Conservation (phyloP, 2,329 filamentous ascomycete species). For the Allantophomopsis lycopodina region DNA sequence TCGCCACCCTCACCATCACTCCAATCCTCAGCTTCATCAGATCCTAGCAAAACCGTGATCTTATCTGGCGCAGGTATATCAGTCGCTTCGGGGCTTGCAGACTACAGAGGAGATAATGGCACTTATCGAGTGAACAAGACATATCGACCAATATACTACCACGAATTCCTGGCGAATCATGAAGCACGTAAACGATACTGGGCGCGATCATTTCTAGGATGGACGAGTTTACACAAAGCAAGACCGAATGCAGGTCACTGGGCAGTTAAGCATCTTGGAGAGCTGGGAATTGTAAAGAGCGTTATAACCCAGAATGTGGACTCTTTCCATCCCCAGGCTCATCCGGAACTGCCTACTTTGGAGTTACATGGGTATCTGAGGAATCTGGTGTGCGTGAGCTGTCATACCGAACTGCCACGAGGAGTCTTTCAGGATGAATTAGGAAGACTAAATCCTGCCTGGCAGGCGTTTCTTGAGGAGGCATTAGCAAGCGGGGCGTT, state of each 20-base stretch:
- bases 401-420: slow-evolving; percentile 57
- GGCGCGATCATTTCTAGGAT: slow-evolving; percentile 88
- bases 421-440: slow-evolving; percentile 64
- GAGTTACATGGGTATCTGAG: slow-evolving; percentile 89
- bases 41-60: slow-evolving; percentile 37
- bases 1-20: slow-evolving; percentile 37
- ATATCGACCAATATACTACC: slow-evolving; percentile 84
- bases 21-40: slow-evolving; percentile 22
- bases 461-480: slow-evolving; percentile 63
- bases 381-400: slow-evolving; percentile 68
- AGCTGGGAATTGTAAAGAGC: slow-evolving; percentile 56
- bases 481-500: slow-evolving; percentile 64
- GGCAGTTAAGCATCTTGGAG: slow-evolving; percentile 59
- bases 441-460: slow-evolving; percentile 69
- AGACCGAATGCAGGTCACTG: slow-evolving; percentile 67
- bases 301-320: slow-evolving; percentile 97
- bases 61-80: slow-evolving; percentile 83
- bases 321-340: slow-evolving; percentile 72
- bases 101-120: slow-evolving; percentile 81
- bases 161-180: slow-evolving; percentile 74
- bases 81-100: slow-evolving; percentile 81
- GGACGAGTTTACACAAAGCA: slow-evolving; percentile 70
- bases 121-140: slow-evolving; percentile 87
- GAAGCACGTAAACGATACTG: slow-evolving; percentile 87
- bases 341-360: slow-evolving; percentile 60